Evolutionary conservation across 1,284 basidiomycete genomes (phyloP).

Genomic region (Melampsora americana): DNA sequence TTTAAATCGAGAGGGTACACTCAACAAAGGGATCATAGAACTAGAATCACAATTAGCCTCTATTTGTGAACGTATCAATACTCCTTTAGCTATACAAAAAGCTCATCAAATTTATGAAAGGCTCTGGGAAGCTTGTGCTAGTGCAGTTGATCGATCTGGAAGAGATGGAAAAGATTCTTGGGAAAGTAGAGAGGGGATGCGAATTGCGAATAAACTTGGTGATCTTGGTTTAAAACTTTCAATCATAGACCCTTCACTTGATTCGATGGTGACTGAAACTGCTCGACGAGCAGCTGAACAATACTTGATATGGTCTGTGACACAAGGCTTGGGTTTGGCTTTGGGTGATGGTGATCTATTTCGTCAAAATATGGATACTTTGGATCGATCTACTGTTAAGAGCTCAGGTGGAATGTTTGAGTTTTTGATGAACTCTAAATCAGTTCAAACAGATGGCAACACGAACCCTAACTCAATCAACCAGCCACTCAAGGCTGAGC

Average conservation of each 20-base stretch:
- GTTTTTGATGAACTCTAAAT: constrained; percentile 5
- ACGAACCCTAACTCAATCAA: not conserved
- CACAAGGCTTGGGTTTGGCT: constrained; percentile 21
- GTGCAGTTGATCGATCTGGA: not conserved
- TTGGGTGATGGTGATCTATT: not conserved
- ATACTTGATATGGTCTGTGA: constrained; percentile 35
- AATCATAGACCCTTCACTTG: not conserved
- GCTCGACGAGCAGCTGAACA: constrained; percentile 12
- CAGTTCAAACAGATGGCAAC: not conserved
- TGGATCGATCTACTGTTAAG: not conserved
- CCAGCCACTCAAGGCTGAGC: not conserved
- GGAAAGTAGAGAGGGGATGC: constrained; percentile 24
- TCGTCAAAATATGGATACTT: not conserved
- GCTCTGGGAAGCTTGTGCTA: constrained; percentile 24
- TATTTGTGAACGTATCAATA: constrained; percentile 48
- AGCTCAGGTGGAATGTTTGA: not conserved
- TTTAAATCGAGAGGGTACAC: constrained; percentile 10
- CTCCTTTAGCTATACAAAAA: constrained; percentile 12
- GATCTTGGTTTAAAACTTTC: constrained; percentile 29
- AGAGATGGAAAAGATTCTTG: constrained; percentile 3
- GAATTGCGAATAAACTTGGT: constrained; percentile 8
- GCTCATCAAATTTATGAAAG: constrained; percentile 29
- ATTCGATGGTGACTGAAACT: constrained; percentile 2
- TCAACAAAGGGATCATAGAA: constrained; percentile 48
- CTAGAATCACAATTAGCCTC: constrained; percentile 49